Conservation (phyloP, 345 rosid species). For the Eucalyptus melliodora region DNA sequence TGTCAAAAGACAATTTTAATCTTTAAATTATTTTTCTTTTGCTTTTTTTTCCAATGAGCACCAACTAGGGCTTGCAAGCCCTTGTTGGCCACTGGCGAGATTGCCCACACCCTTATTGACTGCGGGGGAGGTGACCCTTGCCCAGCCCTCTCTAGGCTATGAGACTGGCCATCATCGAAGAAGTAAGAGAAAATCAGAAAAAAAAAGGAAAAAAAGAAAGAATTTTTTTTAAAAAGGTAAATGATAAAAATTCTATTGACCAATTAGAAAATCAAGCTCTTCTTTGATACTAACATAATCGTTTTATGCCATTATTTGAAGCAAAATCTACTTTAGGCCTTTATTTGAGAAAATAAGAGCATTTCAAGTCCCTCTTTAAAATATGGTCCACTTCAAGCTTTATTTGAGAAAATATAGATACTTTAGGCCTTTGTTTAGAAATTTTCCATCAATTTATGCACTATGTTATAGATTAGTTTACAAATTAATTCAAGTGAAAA, state of each 20-base stretch:
- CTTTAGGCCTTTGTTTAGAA: rapidly evolving
- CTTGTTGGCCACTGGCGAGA: rapidly evolving
- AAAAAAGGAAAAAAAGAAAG: rapidly evolving
- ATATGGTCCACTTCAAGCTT: too few relatives aligned
- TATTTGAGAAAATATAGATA: too few relatives aligned
- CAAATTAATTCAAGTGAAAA: not conserved
- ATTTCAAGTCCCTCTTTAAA: rapidly evolving
- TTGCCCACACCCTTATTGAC: rapidly evolving
- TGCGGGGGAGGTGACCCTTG: rapidly evolving
- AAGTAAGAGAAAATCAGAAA: rapidly evolving
- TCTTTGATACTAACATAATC: too few relatives aligned
- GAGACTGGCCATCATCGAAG: rapidly evolving
- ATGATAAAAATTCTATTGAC: too few relatives aligned
- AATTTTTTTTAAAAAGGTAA: too few relatives aligned
- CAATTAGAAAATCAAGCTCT: rapidly evolving
- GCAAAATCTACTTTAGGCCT: rapidly evolving
- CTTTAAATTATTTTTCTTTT: too few relatives aligned
- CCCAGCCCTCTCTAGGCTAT: too few relatives aligned
- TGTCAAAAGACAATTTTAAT: too few relatives aligned
- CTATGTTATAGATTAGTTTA: not conserved
- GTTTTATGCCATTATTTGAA: rapidly evolving
- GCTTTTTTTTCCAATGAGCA: rapidly evolving
- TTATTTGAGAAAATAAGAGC: too few relatives aligned
- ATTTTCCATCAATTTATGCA: not conserved
- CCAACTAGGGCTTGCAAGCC: too few relatives aligned